Evolutionary conservation across 768 basidiomycete genomes (phyloP), one percentile per base, ranked within the genome.

Genomic region (Postia placenta): DNA sequence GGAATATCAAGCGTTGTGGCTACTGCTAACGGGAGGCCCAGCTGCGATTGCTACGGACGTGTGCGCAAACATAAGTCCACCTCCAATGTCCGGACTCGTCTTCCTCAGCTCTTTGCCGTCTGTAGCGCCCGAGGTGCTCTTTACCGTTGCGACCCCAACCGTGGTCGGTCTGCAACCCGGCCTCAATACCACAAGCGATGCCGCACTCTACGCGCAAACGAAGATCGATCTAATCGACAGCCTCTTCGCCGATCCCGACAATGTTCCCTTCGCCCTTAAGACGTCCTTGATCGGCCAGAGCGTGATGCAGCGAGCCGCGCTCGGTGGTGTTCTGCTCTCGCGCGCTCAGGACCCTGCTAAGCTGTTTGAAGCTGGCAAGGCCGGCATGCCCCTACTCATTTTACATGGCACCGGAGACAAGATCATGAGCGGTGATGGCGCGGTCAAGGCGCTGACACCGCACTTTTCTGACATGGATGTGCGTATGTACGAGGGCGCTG

Each of bases 391-490:
- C 5, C 25, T 58, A 19, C 44, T 58, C 36, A 5, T 58, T 6
- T 42, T 60, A 37, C 25, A 48, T 17, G 56, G 53, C 7, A 9
- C 47, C 12, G 38, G 42, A 11, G 56, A 60, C 33, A 27, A 2
- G n/a, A 60, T 63, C 15, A 50, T 66, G 11, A 52, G 49, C 3
- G 59, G 60, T 23, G 50, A 66, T 20, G 59, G 55, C n/a, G 52
- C 66, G 4, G 58, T 58, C 5, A 49, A 54, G 24, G 51, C 60
- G 43, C 55, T 68, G 57, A 49, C 55, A 47, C 60, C 61, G 11
- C 56, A 66, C 50, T 70, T 71, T 59, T 65, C 60, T 48, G 56
- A 69, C 44, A 46, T 64, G 26, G 64, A 69, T 43, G 55, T 55
- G 19, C 52, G 61, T 43, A 51, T 57, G 38, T 52, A 69, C 47